Percentiles rank a stretch among this genome's conserved stretches.
phyloP scores from a whole-genome alignment of 208 protist species.

The Leishmania braziliensis region DNA sequence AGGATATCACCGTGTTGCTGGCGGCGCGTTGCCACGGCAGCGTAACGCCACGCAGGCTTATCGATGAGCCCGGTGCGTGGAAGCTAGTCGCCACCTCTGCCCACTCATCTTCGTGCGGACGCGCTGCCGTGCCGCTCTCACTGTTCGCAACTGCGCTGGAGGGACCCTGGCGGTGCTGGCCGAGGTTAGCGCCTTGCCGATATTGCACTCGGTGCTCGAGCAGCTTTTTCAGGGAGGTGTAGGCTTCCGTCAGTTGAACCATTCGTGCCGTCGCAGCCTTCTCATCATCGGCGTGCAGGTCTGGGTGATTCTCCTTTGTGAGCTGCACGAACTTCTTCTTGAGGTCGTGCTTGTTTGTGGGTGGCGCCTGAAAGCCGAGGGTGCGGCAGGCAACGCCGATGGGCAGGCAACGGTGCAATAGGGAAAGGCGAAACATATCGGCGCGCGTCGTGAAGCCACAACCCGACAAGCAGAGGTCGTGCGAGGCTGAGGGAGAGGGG shows the following conservation, averaged over 20 bases:
- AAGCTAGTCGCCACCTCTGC: slow-evolving; percentile 52
- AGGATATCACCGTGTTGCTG: slow-evolving; percentile 24
- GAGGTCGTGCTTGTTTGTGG: slow-evolving; percentile 54
- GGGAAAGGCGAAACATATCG: slow-evolving; percentile 41
- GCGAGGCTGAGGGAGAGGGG: no score
- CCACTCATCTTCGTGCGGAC: slow-evolving; percentile 20
- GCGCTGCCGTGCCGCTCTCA: background rate
- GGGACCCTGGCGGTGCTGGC: background rate
- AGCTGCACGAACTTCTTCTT: slow-evolving; percentile 74
- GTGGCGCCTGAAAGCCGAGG: slow-evolving; percentile 63
- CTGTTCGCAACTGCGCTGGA: background rate
- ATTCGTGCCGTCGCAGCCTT: slow-evolving; percentile 50
- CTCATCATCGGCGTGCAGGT: slow-evolving; percentile 47
- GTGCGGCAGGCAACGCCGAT: slow-evolving; percentile 60
- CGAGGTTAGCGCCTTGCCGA: background rate
- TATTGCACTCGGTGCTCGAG: slow-evolving; percentile 49
- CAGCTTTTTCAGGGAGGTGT: slow-evolving; percentile 61
- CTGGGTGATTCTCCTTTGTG: slow-evolving; percentile 75
- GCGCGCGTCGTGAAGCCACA: background rate
- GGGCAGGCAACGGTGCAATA: slow-evolving; percentile 38
- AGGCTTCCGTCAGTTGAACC: slow-evolving; percentile 72
- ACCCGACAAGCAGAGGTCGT: background rate
- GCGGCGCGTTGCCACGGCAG: slow-evolving; percentile 74
- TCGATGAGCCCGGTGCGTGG: slow-evolving; percentile 51
- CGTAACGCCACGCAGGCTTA: slow-evolving; percentile 61